Base-by-base conservation (phyloP, 2,329 filamentous ascomycete species). In the Aureobasidium sp. region DNA sequence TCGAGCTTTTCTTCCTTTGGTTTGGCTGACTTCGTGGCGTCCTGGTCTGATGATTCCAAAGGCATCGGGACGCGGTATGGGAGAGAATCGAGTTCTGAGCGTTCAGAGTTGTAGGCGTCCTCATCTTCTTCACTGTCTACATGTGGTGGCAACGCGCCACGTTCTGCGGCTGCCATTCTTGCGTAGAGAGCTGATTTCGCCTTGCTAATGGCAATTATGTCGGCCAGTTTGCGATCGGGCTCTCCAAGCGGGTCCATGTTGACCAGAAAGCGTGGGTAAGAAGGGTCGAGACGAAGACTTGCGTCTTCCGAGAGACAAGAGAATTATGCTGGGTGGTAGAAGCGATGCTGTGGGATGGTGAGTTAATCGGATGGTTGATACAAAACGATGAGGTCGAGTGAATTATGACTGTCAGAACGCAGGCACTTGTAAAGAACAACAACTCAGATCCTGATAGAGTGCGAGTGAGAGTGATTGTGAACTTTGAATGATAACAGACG, bases 1-100 rank as follows among this genome's bases (percentile, higher is more conserved):
- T 65, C 62, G 13, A 65, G 62, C 37, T 16, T 34, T n/a, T 29
- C 41, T 36, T 44, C 53, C 39, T 57, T 57, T 27, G 41, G 41
- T 41, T 57, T 34, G 41, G 25, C 21, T 25, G 21, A 21, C 34
- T 39, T 39, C 9, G 49, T 10, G 25, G 21, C 6, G 9, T 48
- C 29, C 15, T 29, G 44, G 3, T 13, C 27, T 11, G 27, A 8
- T 3, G 25, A 2, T n/a, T 8, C 9, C 21, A 25, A 21, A n/a
- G 15, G 27, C 15, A 30, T 48, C 3, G 45, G 10, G 15, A 15
- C n/a, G 27, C 6, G 27, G 7, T 16, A 16, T n/a, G 45, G 7
- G 27, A 48, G 45, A n/a, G 45, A 3, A 30, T 32, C 27, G 27
- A 29, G 27, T 30, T 47, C 44, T 13, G 45, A 50, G 3, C 11